Evolutionary conservation across 768 basidiomycete genomes (phyloP).

Genomic region (Epithele typhae): DNA sequence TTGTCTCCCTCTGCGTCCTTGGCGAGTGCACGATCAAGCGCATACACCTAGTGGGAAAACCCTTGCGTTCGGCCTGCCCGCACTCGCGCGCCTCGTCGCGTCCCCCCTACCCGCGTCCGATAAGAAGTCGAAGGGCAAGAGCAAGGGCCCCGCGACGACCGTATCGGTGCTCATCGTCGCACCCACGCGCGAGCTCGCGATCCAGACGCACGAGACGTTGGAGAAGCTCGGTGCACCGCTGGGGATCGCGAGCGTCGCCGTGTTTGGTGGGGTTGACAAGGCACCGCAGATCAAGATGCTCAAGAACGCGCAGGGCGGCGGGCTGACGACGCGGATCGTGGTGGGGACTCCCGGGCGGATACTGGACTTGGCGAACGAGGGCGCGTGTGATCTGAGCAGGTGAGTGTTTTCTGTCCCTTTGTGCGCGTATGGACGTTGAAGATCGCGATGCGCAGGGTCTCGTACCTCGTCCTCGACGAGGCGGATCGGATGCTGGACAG

Average conservation of each 20-base stretch:
- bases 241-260: slow-evolving; percentile 75
- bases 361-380: slow-evolving; percentile 87
- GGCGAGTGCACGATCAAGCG: neutral
- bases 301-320: slow-evolving; percentile 45
- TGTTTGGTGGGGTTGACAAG: slow-evolving; percentile 96
- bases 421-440: neutral
- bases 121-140: slow-evolving; percentile 22
- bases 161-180: slow-evolving; percentile 66
- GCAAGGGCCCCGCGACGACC: slow-evolving; percentile 14
- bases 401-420: no score
- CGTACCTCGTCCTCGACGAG: slow-evolving; percentile 93
- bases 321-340: slow-evolving; percentile 65
- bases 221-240: slow-evolving; percentile 67
- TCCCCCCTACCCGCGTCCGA: slow-evolving; percentile 28
- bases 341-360: slow-evolving; percentile 96
- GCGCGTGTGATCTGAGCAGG: slow-evolving; percentile 76
- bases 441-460: slow-evolving; percentile 67
- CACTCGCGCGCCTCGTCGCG: slow-evolving; percentile 61
- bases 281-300: slow-evolving; percentile 72
- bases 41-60: slow-evolving; percentile 78
- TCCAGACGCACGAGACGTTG: slow-evolving; percentile 90
- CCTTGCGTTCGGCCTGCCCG: slow-evolving; percentile 92
- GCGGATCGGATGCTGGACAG: slow-evolving; percentile 98
- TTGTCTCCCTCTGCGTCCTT: neutral
- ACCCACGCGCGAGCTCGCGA: slow-evolving; percentile 93